phyloP scores from a whole-genome alignment of 148 eudicot genomes.

The Diospyros kaki region DNA sequence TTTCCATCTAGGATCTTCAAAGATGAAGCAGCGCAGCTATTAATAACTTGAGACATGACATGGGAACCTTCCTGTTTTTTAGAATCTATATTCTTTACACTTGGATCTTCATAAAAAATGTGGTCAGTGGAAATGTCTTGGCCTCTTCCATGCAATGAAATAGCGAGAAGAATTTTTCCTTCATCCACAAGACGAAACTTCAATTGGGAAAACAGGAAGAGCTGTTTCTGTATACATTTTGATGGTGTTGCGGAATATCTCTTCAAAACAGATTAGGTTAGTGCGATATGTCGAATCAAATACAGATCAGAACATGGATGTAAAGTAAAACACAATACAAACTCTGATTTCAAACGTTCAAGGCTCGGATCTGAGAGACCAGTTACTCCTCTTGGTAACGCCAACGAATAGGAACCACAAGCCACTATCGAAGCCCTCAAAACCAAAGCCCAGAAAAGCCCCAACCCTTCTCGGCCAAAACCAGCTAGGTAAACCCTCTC shows the following conservation, averaged over 20 bases:
- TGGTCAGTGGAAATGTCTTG: slow-evolving; percentile 32
- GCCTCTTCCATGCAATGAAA: slow-evolving; percentile 68
- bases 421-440: no score
- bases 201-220: neutral
- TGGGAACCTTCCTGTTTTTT: slow-evolving; percentile 35
- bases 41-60: slow-evolving; percentile 17
- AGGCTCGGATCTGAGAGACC: no score
- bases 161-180: slow-evolving; percentile 73
- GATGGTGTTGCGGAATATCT: no score
- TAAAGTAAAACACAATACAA: no score
- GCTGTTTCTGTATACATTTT: neutral
- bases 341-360: no score
- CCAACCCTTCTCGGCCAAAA: no score
- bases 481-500: no score
- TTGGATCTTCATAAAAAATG: slow-evolving; percentile 20
- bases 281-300: neutral
- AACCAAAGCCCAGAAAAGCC: no score
- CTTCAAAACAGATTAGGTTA: no score
- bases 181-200: slow-evolving; percentile 12
- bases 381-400: no score
- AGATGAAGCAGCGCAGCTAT: slow-evolving; percentile 28
- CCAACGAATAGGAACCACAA: no score
- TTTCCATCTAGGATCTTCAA: slow-evolving; percentile 48
- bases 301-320: no score
- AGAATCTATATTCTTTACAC: slow-evolving; percentile 15